Evolutionary conservation across 345 rosid genomes (phyloP).

Genomic region (Eucalyptus grandis): DNA sequence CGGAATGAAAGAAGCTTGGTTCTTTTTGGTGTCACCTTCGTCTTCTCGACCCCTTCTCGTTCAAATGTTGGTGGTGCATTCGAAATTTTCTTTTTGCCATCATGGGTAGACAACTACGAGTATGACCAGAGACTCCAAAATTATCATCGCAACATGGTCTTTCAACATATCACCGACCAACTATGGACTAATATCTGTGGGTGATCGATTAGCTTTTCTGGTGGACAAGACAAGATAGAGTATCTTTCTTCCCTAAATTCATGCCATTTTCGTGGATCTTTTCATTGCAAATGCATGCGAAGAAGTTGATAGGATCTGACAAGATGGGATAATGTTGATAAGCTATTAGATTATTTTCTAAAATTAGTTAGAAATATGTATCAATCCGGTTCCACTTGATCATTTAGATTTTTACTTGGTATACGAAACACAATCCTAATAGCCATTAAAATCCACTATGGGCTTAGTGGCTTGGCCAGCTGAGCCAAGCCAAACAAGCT

Average conservation of each 20-base stretch:
- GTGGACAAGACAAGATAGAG: background rate
- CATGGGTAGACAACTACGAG: background rate
- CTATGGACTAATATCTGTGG: background rate
- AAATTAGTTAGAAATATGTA: background rate
- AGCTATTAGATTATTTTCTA: background rate
- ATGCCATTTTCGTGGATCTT: background rate
- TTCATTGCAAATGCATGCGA: background rate
- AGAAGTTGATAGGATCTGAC: background rate
- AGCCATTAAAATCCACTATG: background rate
- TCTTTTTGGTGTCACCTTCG: background rate
- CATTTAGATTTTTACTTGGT: background rate
- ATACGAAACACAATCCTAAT: background rate
- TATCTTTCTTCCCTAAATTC: background rate
- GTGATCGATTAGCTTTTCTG: background rate
- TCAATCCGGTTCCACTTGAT: background rate
- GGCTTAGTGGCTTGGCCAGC: background rate
- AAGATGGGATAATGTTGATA: background rate
- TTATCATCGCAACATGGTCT: background rate
- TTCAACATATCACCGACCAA: background rate
- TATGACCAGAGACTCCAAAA: background rate
- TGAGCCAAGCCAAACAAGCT: background rate
- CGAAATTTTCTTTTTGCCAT: background rate
- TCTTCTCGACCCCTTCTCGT: background rate
- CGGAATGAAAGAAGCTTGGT: slow-evolving; percentile 1
- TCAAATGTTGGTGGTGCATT: background rate